A percentile compares a stretch with the other conserved stretches of the same genome.
Conservation (phyloP, 352 stramenopile genomes). For the Phytopythium sindhum region DNA sequence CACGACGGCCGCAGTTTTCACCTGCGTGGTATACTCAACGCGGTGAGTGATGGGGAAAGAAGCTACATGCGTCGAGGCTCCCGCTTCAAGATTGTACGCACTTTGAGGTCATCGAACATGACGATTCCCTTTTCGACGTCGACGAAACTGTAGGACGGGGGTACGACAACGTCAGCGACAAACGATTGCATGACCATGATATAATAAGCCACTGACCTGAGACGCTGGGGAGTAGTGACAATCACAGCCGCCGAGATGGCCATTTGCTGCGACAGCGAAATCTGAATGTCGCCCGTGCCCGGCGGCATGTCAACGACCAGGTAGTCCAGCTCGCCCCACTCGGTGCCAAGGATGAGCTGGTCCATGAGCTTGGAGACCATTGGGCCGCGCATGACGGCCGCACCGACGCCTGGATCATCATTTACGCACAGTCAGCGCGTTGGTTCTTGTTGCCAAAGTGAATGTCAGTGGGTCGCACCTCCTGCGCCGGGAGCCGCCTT, state of each 20-base stretch:
- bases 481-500: constrained; percentile 73
- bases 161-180: background rate
- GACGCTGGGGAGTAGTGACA: constrained; percentile 97
- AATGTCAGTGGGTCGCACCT: constrained; percentile 19
- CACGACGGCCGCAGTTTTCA: constrained; percentile 96
- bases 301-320: constrained; percentile 98
- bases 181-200: background rate
- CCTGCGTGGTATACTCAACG: constrained; percentile 29
- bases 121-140: constrained; percentile 99
- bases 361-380: constrained; percentile 98
- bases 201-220: constrained; percentile 51
- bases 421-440: background rate
- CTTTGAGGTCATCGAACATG: constrained; percentile 98
- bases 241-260: constrained; percentile 97
- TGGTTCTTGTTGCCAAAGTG: background rate
- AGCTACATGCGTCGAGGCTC: too few species aligned
- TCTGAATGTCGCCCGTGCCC: constrained; percentile 99
- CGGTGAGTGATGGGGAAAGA: background rate
- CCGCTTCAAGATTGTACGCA: constrained; percentile 4
- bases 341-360: constrained; percentile 94
- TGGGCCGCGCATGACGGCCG: constrained; percentile 94
- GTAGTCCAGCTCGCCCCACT: constrained; percentile 99
- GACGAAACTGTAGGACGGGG: constrained; percentile 76
- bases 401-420: constrained; percentile 45
- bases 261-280: constrained; percentile 97